phyloP scores from a whole-genome alignment of 2,329 filamentous ascomycete species.

The Sordariomycetes sp. region DNA sequence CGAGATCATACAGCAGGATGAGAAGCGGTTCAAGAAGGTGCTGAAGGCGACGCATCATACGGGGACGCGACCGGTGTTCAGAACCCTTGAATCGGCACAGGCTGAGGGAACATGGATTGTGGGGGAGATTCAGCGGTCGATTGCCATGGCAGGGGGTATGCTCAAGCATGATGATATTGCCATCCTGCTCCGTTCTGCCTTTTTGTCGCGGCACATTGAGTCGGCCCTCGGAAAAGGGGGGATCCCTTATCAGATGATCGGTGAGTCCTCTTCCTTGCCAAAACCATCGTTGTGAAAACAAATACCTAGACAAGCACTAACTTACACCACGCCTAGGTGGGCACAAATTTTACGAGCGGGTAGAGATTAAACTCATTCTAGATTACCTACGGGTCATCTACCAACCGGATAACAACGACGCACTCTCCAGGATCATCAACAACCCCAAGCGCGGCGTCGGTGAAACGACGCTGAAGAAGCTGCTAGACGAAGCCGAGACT shows the following conservation, averaged over 20 bases:
- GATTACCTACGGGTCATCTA: conserved; percentile 83
- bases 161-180: conserved; percentile 70
- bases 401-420: conserved; percentile 80
- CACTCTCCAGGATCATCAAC: conserved; percentile 75
- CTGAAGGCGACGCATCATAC: conserved; percentile 70
- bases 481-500: conserved; percentile 68
- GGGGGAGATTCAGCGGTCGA: conserved; percentile 63
- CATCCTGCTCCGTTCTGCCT: conserved; percentile 75
- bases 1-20: conserved; percentile 84
- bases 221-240: conserved; percentile 68
- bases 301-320: not conserved
- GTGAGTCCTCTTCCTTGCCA: conserved; percentile 13
- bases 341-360: conserved; percentile 81
- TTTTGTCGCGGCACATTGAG: conserved; percentile 79
- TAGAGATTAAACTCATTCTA: conserved; percentile 76
- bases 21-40: conserved; percentile 65
- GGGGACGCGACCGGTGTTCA: conserved; percentile 71
- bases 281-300: too few relatives aligned
- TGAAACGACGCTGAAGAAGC: conserved; percentile 60
- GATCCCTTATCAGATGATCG: conserved; percentile 86
- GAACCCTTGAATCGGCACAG: conserved; percentile 57
- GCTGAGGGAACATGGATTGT: conserved; percentile 85
- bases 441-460: conserved; percentile 73
- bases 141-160: conserved; percentile 61
- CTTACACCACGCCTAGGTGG: conserved; percentile 31